A percentile compares a stretch with the other conserved stretches of the same genome.
Conservation (phyloP, 2,329 filamentous ascomycete genomes). For the Ceratocystis ficicola region DNA sequence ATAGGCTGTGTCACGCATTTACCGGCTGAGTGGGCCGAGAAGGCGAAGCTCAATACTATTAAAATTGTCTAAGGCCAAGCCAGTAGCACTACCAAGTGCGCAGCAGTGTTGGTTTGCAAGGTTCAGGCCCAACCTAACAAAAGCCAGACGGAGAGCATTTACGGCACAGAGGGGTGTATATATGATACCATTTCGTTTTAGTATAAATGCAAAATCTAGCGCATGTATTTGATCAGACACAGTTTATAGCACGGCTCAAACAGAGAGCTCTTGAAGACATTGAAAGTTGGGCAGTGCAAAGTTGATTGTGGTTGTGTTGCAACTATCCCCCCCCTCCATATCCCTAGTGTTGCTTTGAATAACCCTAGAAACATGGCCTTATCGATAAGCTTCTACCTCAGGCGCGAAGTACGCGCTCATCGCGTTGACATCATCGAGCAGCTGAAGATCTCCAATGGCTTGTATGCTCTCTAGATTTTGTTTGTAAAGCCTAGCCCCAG, state of each 20-base stretch:
- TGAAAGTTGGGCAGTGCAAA: neutral
- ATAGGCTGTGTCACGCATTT: conserved; percentile 21
- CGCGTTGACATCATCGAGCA: conserved; percentile 12
- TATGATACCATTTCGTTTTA: conserved; percentile 20
- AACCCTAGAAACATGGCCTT: neutral
- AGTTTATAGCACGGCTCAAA: neutral
- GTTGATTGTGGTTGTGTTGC: neutral
- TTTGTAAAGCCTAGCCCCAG: no score
- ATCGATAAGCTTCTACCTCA: neutral
- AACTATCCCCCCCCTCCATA: neutral
- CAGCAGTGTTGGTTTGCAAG: neutral
- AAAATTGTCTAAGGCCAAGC: conserved; percentile 17
- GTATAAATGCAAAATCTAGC: conserved; percentile 8
- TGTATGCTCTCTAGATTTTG: no score
- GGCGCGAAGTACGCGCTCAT: neutral
- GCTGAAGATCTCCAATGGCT: neutral
- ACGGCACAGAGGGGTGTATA: conserved; percentile 1
- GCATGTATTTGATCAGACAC: conserved; percentile 16
- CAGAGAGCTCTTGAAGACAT: neutral
- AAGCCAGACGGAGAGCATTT: neutral
- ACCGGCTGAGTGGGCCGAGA: conserved; percentile 21
- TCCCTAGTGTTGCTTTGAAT: neutral
- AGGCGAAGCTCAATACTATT: conserved; percentile 21
- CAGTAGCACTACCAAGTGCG: no score
- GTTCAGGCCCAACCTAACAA: no score